Evolutionary conservation across 495 filamentous ascomycete genomes (phyloP).

Genomic region (Chaetomidium leptoderma): DNA sequence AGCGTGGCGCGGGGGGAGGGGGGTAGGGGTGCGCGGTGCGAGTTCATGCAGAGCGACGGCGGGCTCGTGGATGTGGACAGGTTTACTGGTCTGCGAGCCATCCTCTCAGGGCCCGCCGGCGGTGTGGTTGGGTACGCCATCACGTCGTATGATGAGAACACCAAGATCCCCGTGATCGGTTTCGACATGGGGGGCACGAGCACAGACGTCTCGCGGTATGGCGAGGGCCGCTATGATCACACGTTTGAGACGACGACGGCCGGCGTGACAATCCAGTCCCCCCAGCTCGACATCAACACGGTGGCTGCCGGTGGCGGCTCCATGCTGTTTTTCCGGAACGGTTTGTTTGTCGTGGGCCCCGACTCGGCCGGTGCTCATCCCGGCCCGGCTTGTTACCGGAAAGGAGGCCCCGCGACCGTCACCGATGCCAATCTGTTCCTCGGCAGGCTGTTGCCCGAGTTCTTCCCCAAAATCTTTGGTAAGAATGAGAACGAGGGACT

Average conservation of each 20-base stretch:
- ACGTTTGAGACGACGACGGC: constrained; percentile 97
- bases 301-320: constrained; percentile 93
- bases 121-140: constrained; percentile 92
- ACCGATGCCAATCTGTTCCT: constrained; percentile 93
- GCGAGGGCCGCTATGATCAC: constrained; percentile 84
- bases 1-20: constrained; percentile 59
- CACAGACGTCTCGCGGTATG: constrained; percentile 91
- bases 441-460: constrained; percentile 82
- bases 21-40: constrained; percentile 59
- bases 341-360: constrained; percentile 92
- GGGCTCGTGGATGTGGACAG: constrained; percentile 71
- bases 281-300: constrained; percentile 96
- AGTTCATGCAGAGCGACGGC: constrained; percentile 86
- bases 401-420: constrained; percentile 87
- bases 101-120: constrained; percentile 75
- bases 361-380: constrained; percentile 93
- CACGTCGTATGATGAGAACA: constrained; percentile 82
- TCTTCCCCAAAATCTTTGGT: constrained; percentile 97
- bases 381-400: constrained; percentile 90
- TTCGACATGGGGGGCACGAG: constrained; percentile 96
- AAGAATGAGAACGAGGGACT: constrained; percentile 84
- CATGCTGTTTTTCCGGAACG: constrained; percentile 83
- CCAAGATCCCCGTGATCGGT: constrained; percentile 86
- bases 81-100: constrained; percentile 71
- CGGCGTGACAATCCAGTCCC: constrained; percentile 89